Percentiles rank a stretch among this genome's conserved stretches.
These are phyloP conservation scores for Mediolabrus comicus DNA, from an alignment of 108 stramenopile genomes.

Conservation along the genomic window DNA sequence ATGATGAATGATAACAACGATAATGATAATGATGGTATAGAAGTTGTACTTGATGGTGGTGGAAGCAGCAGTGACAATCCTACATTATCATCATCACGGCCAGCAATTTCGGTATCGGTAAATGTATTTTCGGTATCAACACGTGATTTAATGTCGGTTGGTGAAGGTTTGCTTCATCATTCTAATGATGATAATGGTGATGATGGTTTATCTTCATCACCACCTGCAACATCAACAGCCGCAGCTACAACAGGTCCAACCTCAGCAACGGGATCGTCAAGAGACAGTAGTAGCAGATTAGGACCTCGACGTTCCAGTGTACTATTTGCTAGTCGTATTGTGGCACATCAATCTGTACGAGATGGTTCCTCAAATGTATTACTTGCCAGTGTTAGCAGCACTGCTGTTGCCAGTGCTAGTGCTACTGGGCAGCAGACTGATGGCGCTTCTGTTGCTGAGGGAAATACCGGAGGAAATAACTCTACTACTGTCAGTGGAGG, in stretches of 20 bases:
- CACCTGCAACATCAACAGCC: background rate
- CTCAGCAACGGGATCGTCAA: background rate
- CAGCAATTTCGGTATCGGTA: background rate
- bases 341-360: constrained; percentile 29
- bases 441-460: background rate
- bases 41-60: background rate
- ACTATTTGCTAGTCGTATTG: constrained; percentile 28
- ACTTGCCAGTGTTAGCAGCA: constrained; percentile 29
- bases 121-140: background rate
- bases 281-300: background rate
- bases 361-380: constrained; percentile 9
- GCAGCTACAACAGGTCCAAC: background rate
- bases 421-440: background rate
- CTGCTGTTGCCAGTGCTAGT: background rate
- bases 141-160: background rate
- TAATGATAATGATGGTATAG: background rate
- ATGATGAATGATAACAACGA: too few species aligned
- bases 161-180: background rate
- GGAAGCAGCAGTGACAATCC: background rate
- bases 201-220: too few species aligned
- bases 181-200: background rate
- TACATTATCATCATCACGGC: background rate
- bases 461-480: background rate
- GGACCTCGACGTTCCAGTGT: constrained; percentile 9
- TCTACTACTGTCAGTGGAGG: background rate